Conservation (phyloP, 768 basidiomycete genomes). For the Pseudohyphozyma bogoriensis region DNA sequence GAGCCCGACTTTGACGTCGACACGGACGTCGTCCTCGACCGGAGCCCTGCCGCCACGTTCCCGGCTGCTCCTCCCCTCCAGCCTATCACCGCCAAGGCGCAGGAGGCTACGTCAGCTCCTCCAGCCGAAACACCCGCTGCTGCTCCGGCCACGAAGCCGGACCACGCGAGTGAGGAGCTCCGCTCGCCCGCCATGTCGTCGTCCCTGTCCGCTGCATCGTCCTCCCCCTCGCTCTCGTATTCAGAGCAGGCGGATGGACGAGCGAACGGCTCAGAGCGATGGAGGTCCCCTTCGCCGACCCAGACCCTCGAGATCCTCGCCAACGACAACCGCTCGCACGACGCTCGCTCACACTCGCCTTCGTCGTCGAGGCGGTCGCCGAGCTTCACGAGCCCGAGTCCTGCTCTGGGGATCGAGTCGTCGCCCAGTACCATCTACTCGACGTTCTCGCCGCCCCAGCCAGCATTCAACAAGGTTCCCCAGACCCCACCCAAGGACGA, state of each 20-base stretch:
- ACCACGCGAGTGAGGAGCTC: neutral
- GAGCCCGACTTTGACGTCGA: constrained; percentile 27
- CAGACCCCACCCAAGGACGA: neutral
- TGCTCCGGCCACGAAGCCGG: neutral
- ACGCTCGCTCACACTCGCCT: neutral
- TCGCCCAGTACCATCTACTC: neutral
- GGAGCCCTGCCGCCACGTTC: no score
- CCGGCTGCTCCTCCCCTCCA: no score
- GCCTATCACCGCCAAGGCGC: neutral
- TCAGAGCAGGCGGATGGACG: neutral
- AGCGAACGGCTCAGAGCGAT: neutral
- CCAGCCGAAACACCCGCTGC: neutral
- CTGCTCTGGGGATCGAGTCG: neutral
- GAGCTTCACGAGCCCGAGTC: neutral
- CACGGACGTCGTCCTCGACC: constrained; percentile 1
- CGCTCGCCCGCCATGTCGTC: neutral
- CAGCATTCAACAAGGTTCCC: neutral
- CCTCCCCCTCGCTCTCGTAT: no score
- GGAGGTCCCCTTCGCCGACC: no score
- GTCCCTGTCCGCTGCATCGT: neutral
- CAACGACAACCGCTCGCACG: neutral
- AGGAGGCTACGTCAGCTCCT: no score
- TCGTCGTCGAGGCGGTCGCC: neutral
- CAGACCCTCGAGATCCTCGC: constrained; percentile 2
- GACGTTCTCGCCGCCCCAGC: neutral